A percentile compares a stretch with the other conserved stretches of the same genome.
These are phyloP conservation scores for Marchantia polymorpha DNA, from an alignment of 225 moss, liverwort and hornwort genomes.

Conservation along the genomic window DNA sequence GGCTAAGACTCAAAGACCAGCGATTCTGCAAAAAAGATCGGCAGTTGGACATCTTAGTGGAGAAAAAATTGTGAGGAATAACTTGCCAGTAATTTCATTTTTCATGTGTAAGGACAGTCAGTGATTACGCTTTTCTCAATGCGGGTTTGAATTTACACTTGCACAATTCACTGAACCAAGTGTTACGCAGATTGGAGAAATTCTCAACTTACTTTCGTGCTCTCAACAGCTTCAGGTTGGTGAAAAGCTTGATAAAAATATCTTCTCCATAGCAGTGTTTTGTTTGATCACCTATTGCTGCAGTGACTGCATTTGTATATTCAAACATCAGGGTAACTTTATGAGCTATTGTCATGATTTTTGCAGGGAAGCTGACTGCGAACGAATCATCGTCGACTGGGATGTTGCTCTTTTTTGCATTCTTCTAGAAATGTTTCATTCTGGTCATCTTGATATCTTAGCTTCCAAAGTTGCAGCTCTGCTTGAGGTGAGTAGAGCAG, in stretches of 20 bases:
- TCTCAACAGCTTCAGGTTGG: slow-evolving; percentile 37
- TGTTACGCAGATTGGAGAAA: slow-evolving; percentile 25
- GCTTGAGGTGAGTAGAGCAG: slow-evolving; percentile 42
- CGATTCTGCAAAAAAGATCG: not conserved
- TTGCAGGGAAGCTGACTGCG: slow-evolving; percentile 43
- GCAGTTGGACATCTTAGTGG: slow-evolving; percentile 20
- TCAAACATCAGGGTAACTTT: not conserved
- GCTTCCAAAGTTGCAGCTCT: slow-evolving; percentile 43
- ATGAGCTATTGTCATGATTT: not conserved
- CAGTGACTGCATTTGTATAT: not conserved
- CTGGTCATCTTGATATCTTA: slow-evolving; percentile 28
- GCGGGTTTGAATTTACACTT: not conserved
- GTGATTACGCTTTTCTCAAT: not conserved
- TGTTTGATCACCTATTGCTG: too few species aligned
- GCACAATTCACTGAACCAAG: not conserved
- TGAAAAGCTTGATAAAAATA: not conserved
- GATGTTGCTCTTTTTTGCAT: slow-evolving; percentile 25
- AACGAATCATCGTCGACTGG: slow-evolving; percentile 34
- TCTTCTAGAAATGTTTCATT: slow-evolving; percentile 53
- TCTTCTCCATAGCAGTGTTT: not conserved
- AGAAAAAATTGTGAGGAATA: slow-evolving; percentile 25
- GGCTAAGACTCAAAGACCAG: slow-evolving; percentile 25
- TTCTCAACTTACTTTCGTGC: slow-evolving; percentile 36
- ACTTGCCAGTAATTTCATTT: not conserved
- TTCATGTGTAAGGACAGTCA: not conserved